phyloP scores from a whole-genome alignment of 805 yeast species.

The Metschnikowia vanudenii region DNA sequence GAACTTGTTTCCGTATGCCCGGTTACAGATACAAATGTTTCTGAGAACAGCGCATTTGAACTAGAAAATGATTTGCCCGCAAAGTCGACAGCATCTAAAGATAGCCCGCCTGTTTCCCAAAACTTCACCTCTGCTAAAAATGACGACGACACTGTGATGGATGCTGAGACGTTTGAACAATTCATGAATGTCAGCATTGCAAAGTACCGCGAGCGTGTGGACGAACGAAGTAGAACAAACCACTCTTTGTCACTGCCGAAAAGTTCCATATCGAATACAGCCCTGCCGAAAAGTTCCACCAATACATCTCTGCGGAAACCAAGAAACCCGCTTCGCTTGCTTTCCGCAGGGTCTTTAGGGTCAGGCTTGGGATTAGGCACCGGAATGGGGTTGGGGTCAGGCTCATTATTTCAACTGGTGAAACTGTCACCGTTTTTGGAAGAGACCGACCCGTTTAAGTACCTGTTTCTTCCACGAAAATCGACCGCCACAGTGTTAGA shows the following conservation, averaged over 20 bases:
- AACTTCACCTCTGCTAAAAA: background rate
- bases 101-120: too few relatives aligned
- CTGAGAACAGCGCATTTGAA: background rate
- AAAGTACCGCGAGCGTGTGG: slow-evolving; percentile 32
- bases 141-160: slow-evolving; percentile 4
- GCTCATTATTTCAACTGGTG: background rate
- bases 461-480: slow-evolving; percentile 21
- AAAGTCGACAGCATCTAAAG: too few relatives aligned
- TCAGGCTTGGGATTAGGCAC: background rate
- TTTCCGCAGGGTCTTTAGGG: slow-evolving; percentile 22
- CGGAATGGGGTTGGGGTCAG: background rate
- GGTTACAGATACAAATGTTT: background rate
- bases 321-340: slow-evolving; percentile 26
- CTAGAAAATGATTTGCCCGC: too few relatives aligned
- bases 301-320: background rate
- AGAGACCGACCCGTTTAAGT: slow-evolving; percentile 4
- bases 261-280: too few relatives aligned
- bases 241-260: background rate
- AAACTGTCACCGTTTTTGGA: slow-evolving; percentile 8
- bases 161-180: slow-evolving; percentile 30
- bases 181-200: slow-evolving; percentile 34
- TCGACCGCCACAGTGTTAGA: slow-evolving; percentile 39
- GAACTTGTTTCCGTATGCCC: background rate
- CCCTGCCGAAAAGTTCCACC: too few relatives aligned
- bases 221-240: slow-evolving; percentile 8